phyloP scores from a whole-genome alignment of 495 filamentous ascomycete species.

The Hyaloscypha variabilis region DNA sequence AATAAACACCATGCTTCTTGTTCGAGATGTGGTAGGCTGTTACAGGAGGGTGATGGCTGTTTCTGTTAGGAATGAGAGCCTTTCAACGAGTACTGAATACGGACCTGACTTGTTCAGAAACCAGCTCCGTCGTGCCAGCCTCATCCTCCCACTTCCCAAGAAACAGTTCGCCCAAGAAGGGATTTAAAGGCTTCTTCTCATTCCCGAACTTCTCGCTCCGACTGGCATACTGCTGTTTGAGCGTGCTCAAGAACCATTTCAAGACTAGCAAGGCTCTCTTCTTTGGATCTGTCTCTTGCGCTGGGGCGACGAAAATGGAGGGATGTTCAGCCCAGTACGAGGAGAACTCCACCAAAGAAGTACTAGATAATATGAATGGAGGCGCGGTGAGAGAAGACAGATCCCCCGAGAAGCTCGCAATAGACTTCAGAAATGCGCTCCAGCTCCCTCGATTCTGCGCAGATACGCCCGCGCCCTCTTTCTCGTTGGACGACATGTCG shows the following conservation, averaged over 20 bases:
- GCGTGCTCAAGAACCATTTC: constrained; percentile 96
- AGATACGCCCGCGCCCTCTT: constrained; percentile 32
- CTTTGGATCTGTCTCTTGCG: constrained; percentile 78
- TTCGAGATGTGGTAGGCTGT: constrained; percentile 96
- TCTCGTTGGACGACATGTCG: constrained; percentile 28
- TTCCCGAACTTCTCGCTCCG: constrained; percentile 87
- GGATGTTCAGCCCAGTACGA: constrained; percentile 98
- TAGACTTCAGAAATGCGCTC: constrained; percentile 55
- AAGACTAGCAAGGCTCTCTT: constrained; percentile 88
- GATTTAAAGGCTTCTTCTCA: constrained; percentile 98
- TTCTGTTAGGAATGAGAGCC: constrained; percentile 45
- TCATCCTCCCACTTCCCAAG: constrained; percentile 69
- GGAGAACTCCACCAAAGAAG: constrained; percentile 92
- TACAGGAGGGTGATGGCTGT: constrained; percentile 94
- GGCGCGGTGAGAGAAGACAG: constrained; percentile 93
- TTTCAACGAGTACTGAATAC: constrained; percentile 13
- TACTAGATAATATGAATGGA: constrained; percentile 93
- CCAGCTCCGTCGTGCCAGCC: constrained; percentile 65
- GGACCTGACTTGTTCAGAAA: constrained; percentile 83
- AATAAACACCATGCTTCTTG: constrained; percentile 76
- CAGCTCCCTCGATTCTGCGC: constrained; percentile 33
- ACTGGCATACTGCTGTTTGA: constrained; percentile 85
- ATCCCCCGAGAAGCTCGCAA: constrained; percentile 96
- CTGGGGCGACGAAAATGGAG: constrained; percentile 82
- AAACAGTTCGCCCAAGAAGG: constrained; percentile 91